These are phyloP conservation scores for Sicyos edulis DNA, from an alignment of 306 rosid genomes.

Conservation along the genomic window DNA sequence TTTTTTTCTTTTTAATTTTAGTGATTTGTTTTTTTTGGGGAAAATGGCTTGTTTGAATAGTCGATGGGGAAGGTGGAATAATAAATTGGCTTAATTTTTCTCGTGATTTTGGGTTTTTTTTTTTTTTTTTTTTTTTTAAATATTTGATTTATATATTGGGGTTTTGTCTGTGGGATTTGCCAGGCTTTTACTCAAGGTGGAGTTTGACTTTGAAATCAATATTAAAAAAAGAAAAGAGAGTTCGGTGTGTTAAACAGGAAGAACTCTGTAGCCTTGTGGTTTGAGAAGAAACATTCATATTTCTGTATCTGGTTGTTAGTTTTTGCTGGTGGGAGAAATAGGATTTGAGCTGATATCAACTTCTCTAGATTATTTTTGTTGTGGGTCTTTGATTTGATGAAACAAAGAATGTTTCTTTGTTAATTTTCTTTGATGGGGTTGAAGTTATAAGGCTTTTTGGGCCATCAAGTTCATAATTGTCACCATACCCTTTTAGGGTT, in stretches of 20 bases:
- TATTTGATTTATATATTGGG: constrained; percentile 28
- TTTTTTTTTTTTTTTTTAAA: not conserved
- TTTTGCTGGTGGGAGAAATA: not conserved
- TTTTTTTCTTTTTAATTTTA: not conserved
- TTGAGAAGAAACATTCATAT: not conserved
- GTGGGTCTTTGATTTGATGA: constrained; percentile 33
- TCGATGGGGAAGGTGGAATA: not conserved
- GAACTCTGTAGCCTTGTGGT: constrained; percentile 8
- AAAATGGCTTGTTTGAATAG: not conserved
- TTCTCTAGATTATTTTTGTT: not conserved
- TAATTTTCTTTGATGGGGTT: constrained; percentile 33
- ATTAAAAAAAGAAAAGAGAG: constrained; percentile 18
- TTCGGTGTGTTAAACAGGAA: not conserved
- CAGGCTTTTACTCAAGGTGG: constrained; percentile 70
- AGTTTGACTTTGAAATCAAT: constrained; percentile 51
- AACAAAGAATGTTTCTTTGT: constrained; percentile 24
- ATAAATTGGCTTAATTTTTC: not conserved
- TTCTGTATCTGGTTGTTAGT: constrained; percentile 12
- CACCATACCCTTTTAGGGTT: not conserved
- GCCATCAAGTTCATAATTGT: constrained; percentile 15
- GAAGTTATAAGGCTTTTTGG: constrained; percentile 27
- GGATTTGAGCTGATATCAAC: no score
- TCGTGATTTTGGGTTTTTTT: not conserved
- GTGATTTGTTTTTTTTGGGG: not conserved
- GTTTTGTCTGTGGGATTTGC: constrained; percentile 36